A percentile compares a stretch with the other conserved stretches of the same genome.
Conservation (phyloP, 2,329 filamentous ascomycete genomes). For the Thelonectria blattea region DNA sequence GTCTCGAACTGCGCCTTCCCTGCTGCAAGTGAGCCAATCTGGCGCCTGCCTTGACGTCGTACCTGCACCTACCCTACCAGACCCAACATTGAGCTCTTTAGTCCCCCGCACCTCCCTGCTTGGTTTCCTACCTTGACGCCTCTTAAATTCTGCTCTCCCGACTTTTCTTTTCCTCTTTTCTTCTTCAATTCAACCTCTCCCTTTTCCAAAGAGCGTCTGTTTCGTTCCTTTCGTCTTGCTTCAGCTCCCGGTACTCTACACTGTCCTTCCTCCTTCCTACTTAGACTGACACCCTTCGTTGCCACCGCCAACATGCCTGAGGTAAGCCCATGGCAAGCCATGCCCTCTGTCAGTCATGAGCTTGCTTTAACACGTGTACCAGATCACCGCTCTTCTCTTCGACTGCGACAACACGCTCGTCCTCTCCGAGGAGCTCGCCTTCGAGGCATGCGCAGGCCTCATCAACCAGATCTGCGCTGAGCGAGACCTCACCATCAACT, state of each 20-base stretch:
- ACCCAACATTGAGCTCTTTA: slow-evolving; percentile 4
- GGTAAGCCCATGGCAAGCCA: slow-evolving; percentile 2
- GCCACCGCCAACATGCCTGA: slow-evolving; percentile 18
- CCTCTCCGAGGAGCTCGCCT: slow-evolving; percentile 87
- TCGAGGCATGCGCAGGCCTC: slow-evolving; percentile 87
- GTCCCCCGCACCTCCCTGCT: slow-evolving; percentile 25
- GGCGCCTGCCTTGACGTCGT: slow-evolving; percentile 8
- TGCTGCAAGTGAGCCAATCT: slow-evolving; percentile 6
- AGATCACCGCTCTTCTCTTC: slow-evolving; percentile 74
- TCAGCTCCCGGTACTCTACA: slow-evolving; percentile 2
- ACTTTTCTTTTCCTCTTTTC: slow-evolving; percentile 22
- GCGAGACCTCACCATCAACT: slow-evolving; percentile 68
- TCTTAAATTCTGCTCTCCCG: slow-evolving; percentile 17
- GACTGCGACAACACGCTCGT: slow-evolving; percentile 93
- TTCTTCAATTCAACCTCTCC: slow-evolving; percentile 19
- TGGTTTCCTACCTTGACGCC: not conserved
- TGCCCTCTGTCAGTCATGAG: not conserved
- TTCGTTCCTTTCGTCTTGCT: not conserved
- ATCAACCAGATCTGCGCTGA: slow-evolving; percentile 83
- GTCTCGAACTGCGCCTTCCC: slow-evolving; percentile 12
- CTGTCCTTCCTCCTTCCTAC: not conserved
- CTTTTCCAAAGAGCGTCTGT: not conserved
- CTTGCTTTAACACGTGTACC: slow-evolving; percentile 8
- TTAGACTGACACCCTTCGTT: not conserved
- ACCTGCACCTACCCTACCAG: slow-evolving; percentile 11